Evolutionary conservation across 164 flowering plant genomes (phyloP), one percentile per base, ranked within the genome.

Genomic region (Stephania yunnanensis): DNA sequence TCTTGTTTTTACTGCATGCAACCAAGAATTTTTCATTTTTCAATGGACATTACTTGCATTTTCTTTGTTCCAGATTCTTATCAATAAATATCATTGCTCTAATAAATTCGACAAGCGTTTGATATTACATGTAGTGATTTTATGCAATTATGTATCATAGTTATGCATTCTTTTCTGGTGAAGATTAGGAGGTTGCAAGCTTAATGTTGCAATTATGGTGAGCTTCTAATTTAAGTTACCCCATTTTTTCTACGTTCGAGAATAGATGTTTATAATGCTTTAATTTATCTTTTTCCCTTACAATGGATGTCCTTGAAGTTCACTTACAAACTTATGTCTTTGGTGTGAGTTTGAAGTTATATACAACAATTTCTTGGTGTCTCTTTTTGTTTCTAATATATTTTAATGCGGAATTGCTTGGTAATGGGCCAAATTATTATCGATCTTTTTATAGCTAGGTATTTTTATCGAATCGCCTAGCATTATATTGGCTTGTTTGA

Each of bases 191-290:
- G 79, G 92, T 95, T 76, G 92, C 99, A 29, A 97, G 93, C 81
- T 93, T 96, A 69, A 95, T 98, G 52, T 82, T 95, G 84, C 99
- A 87, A 79, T 95, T 95, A 80, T 95, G 98, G 98, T 95, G 87
- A 55, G 70, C 55, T 66, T 58, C 68, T 58, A 8, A 68, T 73
- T 65, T 30, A 36, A 71, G 6, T 69, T 55, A 22, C 45, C 61
- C 5, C 8, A 6, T 48, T 1, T 15, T 46, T 20, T 66, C 15
- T 13, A 31, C 46, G 44, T 50, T 63, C 63, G 66, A 4, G n/a
- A 10, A 46, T 12, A 53, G 1, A 66, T 12, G 53, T 29, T 48
- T 68, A 68, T 13, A 4, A 31, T 68, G 46, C 4, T 12, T 31
- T 68, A 46, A 4, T 65, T 65, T 2, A 22, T 25, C 10, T 22